phyloP scores from a whole-genome alignment of 1,284 basidiomycete genomes.

The Bjerkandera adusta region DNA sequence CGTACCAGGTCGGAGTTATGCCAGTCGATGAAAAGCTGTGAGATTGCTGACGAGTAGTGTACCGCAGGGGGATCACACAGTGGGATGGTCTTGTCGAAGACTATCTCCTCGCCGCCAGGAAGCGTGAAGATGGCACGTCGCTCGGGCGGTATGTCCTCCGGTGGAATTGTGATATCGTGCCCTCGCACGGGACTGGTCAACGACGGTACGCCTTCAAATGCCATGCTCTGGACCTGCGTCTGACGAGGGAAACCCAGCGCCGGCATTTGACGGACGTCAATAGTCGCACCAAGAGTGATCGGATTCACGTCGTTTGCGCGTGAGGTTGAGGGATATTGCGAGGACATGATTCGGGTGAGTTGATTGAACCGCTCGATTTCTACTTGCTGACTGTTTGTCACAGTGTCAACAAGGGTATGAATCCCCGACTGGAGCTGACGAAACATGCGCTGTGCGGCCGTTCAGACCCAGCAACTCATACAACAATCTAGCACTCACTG shows the following conservation, averaged over 20 bases:
- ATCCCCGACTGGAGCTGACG: too few relatives aligned
- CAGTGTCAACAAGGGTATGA: too few relatives aligned
- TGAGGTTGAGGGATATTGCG: too few relatives aligned
- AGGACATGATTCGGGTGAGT: too few relatives aligned
- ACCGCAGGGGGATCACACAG: constrained; percentile 17
- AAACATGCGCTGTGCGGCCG: too few relatives aligned
- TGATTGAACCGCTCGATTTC: too few relatives aligned
- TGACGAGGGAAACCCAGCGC: neutral
- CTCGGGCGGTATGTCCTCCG: neutral
- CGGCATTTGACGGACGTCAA: too few relatives aligned
- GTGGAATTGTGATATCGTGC: neutral
- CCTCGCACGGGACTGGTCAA: neutral
- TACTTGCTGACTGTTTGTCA: too few relatives aligned
- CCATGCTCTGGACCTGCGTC: neutral
- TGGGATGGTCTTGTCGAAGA: constrained; percentile 13
- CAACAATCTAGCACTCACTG: too few relatives aligned
- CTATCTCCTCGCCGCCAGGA: constrained; percentile 10
- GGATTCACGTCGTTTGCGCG: too few relatives aligned
- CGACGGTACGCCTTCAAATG: neutral
- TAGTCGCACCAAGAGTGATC: too few relatives aligned
- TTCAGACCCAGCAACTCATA: too few relatives aligned
- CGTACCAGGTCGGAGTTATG: constrained; percentile 17
- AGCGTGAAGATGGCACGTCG: constrained; percentile 6
- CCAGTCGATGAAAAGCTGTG: constrained; percentile 22
- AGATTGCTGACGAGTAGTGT: constrained; percentile 18